A percentile compares a stretch with the other conserved stretches of the same genome.
phyloP scores from a whole-genome alignment of 495 filamentous ascomycete species.

The Tuber calosporum region DNA sequence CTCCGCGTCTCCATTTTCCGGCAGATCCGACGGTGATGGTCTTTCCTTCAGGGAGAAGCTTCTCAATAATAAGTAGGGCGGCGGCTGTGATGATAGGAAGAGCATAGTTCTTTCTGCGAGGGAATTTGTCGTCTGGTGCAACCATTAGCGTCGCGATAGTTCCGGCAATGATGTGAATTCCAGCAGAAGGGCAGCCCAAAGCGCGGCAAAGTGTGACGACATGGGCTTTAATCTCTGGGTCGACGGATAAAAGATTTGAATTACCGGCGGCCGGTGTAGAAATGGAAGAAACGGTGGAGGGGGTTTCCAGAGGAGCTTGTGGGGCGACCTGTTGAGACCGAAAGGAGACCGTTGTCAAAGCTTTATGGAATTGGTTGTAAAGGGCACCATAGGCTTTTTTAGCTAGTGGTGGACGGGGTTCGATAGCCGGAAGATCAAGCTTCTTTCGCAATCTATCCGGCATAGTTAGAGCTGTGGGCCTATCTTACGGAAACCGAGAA shows the following conservation, averaged over 20 bases:
- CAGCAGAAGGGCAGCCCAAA: slow-evolving; percentile 46
- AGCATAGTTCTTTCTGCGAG: slow-evolving; percentile 3
- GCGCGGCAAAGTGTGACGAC: slow-evolving; percentile 45
- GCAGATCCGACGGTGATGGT: slow-evolving; percentile 25
- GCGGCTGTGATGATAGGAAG: slow-evolving; percentile 33
- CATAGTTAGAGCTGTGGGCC: slow-evolving; percentile 4
- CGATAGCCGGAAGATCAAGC: slow-evolving; percentile 76
- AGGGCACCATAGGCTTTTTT: slow-evolving; percentile 79
- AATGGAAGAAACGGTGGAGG: slow-evolving; percentile 22
- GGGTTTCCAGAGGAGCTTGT: slow-evolving; percentile 9
- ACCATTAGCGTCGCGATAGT: slow-evolving; percentile 46
- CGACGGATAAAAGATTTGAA: slow-evolving; percentile 56
- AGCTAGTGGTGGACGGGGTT: slow-evolving; percentile 72
- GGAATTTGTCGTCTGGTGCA: slow-evolving; percentile 2
- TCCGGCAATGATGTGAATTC: slow-evolving; percentile 60
- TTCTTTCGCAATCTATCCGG: slow-evolving; percentile 61
- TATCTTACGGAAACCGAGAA: background rate
- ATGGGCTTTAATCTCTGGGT: slow-evolving; percentile 31
- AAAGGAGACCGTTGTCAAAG: slow-evolving; percentile 49
- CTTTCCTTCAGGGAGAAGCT: slow-evolving; percentile 33
- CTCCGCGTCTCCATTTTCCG: slow-evolving; percentile 33
- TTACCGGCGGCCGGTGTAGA: slow-evolving; percentile 45
- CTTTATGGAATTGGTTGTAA: slow-evolving; percentile 68
- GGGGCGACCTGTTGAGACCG: slow-evolving; percentile 8
- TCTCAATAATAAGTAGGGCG: slow-evolving; percentile 32